Percentiles rank a stretch among this genome's conserved stretches.
These are phyloP conservation scores for Mycena leptocephala DNA, from an alignment of 768 basidiomycete genomes.

Conservation along the genomic window DNA sequence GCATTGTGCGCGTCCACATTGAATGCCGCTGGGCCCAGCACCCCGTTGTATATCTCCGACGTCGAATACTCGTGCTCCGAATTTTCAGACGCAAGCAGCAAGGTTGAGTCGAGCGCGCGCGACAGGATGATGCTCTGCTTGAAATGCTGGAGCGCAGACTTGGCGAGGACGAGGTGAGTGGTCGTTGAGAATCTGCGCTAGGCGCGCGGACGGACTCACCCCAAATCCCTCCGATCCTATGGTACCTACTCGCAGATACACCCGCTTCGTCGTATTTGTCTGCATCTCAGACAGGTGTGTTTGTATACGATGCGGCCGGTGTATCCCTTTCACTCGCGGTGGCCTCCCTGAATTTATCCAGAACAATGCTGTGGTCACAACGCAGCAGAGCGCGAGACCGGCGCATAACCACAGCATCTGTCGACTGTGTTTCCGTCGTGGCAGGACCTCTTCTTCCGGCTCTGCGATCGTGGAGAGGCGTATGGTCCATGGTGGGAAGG, in stretches of 20 bases:
- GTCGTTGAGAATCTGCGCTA: background rate
- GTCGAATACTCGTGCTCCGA: constrained; percentile 19
- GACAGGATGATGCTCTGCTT: constrained; percentile 28
- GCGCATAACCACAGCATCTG: too few species aligned
- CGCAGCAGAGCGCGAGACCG: too few species aligned
- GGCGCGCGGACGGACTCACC: background rate
- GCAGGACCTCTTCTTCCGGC: too few species aligned
- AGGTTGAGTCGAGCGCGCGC: constrained; percentile 3
- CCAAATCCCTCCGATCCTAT: constrained; percentile 11
- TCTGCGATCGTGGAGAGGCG: too few species aligned
- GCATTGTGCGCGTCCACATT: background rate
- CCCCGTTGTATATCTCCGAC: constrained; percentile 19
- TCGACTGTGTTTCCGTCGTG: too few species aligned
- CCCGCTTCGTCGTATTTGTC: too few species aligned
- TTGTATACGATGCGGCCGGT: too few species aligned
- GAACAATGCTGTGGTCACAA: too few species aligned
- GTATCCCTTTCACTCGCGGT: too few species aligned
- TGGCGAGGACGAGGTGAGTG: background rate
- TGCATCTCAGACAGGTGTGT: too few species aligned
- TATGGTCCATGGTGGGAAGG: too few species aligned
- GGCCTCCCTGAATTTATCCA: too few species aligned
- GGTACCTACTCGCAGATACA: constrained; percentile 1
- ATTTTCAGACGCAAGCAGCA: background rate
- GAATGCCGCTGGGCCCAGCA: background rate
- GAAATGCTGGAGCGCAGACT: constrained; percentile 28